Percentiles rank a stretch among this genome's conserved stretches.
These are phyloP conservation scores for Darksidea phi DNA, from an alignment of 495 filamentous ascomycete genomes.

Conservation along the genomic window DNA sequence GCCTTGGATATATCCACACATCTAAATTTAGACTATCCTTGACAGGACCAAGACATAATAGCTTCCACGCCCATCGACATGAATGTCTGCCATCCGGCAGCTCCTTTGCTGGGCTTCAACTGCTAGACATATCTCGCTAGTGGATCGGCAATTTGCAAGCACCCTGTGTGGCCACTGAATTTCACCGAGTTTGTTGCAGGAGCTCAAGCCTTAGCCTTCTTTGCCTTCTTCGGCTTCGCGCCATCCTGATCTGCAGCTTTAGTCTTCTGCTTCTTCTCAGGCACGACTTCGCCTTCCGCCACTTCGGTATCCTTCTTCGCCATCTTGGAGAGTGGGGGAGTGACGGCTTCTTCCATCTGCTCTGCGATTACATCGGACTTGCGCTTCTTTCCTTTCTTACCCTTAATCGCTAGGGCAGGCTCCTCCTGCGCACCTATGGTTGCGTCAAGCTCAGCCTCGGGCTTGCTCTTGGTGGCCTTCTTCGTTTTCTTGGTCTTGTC, in stretches of 20 bases:
- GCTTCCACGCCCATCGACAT: too few species aligned
- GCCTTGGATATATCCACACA: too few species aligned
- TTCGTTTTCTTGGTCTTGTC: slow-evolving; percentile 13
- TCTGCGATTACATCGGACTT: slow-evolving; percentile 26
- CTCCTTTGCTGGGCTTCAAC: too few species aligned
- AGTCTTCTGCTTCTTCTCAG: slow-evolving; percentile 25
- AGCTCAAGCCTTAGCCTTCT: slow-evolving; percentile 28
- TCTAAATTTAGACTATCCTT: too few species aligned
- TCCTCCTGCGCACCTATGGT: slow-evolving; percentile 4
- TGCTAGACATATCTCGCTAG: too few species aligned
- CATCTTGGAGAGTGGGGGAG: slow-evolving; percentile 1
- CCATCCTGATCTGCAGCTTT: slow-evolving; percentile 16
- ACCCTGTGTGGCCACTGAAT: too few species aligned
- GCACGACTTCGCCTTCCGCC: slow-evolving; percentile 1
- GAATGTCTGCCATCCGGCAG: too few species aligned
- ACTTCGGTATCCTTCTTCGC: slow-evolving; percentile 25
- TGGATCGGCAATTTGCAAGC: too few species aligned
- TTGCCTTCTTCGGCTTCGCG: slow-evolving; percentile 32
- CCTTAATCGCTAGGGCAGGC: slow-evolving; percentile 8
- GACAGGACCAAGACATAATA: too few species aligned
- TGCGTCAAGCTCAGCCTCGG: background rate
- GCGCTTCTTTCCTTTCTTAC: slow-evolving; percentile 39
- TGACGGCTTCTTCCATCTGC: background rate
- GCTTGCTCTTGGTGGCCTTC: slow-evolving; percentile 1
- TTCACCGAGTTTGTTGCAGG: too few species aligned